Evolutionary conservation across 164 flowering plant genomes (phyloP), one percentile per base, ranked within the genome.

Genomic region (Akebia trifoliata): DNA sequence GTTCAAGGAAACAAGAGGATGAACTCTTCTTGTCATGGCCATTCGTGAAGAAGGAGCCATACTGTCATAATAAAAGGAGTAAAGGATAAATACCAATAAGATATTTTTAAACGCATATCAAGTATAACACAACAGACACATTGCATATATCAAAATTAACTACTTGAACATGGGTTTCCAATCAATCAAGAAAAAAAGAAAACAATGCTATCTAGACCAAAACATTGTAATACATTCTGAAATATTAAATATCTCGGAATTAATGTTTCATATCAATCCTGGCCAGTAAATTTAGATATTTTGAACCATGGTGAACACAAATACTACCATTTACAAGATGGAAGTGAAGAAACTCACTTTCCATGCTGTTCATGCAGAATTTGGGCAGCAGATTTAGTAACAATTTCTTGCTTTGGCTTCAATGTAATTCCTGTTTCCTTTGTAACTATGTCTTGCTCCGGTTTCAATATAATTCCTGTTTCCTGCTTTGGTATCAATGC

Each of bases 1-100:
- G 64, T 93, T 89, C 75, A 90, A 69, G 11, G 96, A 86, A 28
- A 81, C 85, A 44, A 90, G 87, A 50, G 99, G 96, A 59, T 76
- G 84, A 60, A 94, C 90, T 58, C 97, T 77, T 39, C 91, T 57
- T 2, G 94, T 81, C 95, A 94, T 86, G n/a, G 88, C 79, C 96
- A 86, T 74, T 46, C 97, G 70, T 4, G 86, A 82, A 73, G 86
- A 21, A 29, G 96, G 99, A n/a, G 96, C 95, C 73, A 69, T 64
- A 64, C 96, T 94, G 78, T 9, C 64, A 55, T 29, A 40, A 20
- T 3, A 14, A 32, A 57, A 39, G 28, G 25, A 20, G 4, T 10
- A 25, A 38, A 7, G 5, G 4, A 24, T 7, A 36, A 50, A 39
- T 17, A 1, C 22, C 8, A 10, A 22, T 34, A 6, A 22, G 21